Base-by-base conservation (phyloP, 352 stramenopile genomes). In the Poterioochromonas sp. region DNA sequence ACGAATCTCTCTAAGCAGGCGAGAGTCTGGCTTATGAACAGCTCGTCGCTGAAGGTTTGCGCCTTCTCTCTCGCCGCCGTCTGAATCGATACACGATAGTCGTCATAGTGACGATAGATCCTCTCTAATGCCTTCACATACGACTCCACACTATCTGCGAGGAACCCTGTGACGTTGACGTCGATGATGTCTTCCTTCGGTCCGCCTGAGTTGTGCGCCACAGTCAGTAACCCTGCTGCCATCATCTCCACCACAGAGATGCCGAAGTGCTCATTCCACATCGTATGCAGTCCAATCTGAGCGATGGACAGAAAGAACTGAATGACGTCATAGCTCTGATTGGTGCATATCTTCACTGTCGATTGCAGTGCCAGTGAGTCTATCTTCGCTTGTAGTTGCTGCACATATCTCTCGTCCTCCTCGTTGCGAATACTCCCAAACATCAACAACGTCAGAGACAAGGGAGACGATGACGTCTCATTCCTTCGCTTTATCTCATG, bases 211-310 rank as follows among this genome's bases (percentile, higher is more conserved):
- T 98, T 90, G 85, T 99, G 97, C 2, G 95, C 96, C 5, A 99
- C 85, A 0, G 94, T 88, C 0, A 99, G 84, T 74, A 98, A 84
- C 15, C 95, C 95, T 0, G 95, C 92, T 11, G 95, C 91, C 93
- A 99, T 98, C 93, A 99, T 98, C 87, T 99, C 96, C 54, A 99
- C 96, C 41, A 98, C 93, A 65, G 94, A 94, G 83, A 99, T 99
- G 8, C 96, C 96, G 87, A 99, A 99, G 85, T 99, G 96, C 84
- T 99, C 96, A 77, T 99, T 98, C 87, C 94, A 97, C 96, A 99
- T 99, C 20, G 95, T 99, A 86, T 99, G 96, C 5, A 99, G 82
- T 1, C 96, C 96, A 29, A 98, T 90, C 37, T 78, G 86, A n/a
- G 0, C 32, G 5, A 35, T 12, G 32, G 34, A 22, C 8, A 71